Base-by-base conservation (phyloP, 257 asterid genomes). In the Gardenia jasminoides region DNA sequence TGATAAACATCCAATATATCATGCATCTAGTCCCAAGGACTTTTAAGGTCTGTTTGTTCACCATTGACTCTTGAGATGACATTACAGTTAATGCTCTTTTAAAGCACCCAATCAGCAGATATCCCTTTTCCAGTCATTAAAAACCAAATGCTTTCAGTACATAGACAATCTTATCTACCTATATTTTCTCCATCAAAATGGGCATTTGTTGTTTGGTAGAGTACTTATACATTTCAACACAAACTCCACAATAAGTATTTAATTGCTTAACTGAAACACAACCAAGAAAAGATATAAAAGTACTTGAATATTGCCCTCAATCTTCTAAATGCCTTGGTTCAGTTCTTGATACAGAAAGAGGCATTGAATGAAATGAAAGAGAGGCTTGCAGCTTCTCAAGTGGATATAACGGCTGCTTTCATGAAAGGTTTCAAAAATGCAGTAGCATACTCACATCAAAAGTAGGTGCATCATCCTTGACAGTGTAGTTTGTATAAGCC, bases 391-490 rank as follows among this genome's bases (percentile, higher is more conserved):
- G 24, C 26, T 56, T 56, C 64, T 56, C 64, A 56, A 56, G 28
- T 22, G 64, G 24, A 56, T 56, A 39, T 28, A 24, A 74, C n/a
- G 28, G 56, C 28, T 22, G 31, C 68, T 19, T 28, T 36, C 41
- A 47, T 10, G 41, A 1, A 72, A 39, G 33, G 66, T 72, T 50
- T 50, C 13, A 50, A 50, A n/a, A 46, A 16, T 26, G 31, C 62
- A 72, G 64, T 24, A 33, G 20, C 33, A 16, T 70, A 86, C 96
- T 83, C 86, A 93, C 98, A 66, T 93, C 92, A 75, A 84, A 75
- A 58, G 86, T 76, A 72, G 94, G 82, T 76, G 89, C 93, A 80
- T 90, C 95, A 77, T 88, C 91, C 83, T 80, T 89, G 41, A 82
- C 70, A 54, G 79, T 72, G 80, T 76, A 79, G 67, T 82, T 88